Evolutionary conservation across 345 rosid species (phyloP).

Genomic region (Nephelium lappaceum): DNA sequence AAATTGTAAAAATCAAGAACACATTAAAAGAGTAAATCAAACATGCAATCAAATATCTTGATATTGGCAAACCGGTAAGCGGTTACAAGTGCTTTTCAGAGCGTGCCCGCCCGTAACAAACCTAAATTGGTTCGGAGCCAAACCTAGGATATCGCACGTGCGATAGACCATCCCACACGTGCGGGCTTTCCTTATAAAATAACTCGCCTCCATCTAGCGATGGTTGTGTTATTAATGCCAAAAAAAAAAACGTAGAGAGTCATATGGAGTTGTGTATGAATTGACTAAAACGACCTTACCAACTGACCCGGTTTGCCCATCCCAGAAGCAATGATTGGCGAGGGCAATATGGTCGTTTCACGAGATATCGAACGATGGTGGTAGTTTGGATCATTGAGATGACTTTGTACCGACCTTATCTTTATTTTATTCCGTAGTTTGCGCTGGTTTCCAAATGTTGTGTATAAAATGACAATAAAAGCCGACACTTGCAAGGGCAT

Average conservation of each 20-base stretch:
- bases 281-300: constrained; percentile 32
- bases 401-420: constrained; percentile 63
- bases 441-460: constrained; percentile 45
- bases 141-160: constrained; percentile 34
- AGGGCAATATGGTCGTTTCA: constrained; percentile 33
- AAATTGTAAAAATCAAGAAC: constrained; percentile 12
- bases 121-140: constrained; percentile 38
- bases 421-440: constrained; percentile 52
- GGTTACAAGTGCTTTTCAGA: constrained; percentile 62
- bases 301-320: constrained; percentile 12
- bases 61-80: constrained; percentile 47
- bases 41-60: constrained; percentile 37
- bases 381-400: constrained; percentile 62
- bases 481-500: constrained; percentile 9
- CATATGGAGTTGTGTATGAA: not conserved
- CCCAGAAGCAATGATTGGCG: constrained; percentile 8
- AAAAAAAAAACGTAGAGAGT: not conserved
- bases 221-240: constrained; percentile 21
- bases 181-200: not conserved
- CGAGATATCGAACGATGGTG: constrained; percentile 37
- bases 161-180: constrained; percentile 21
- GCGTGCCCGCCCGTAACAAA: constrained; percentile 24
- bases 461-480: constrained; percentile 35
- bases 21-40: constrained; percentile 31
- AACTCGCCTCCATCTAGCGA: not conserved